Evolutionary conservation across 768 basidiomycete species (phyloP), one percentile per base, ranked within the genome.

Genomic region (Auricularia sp.): DNA sequence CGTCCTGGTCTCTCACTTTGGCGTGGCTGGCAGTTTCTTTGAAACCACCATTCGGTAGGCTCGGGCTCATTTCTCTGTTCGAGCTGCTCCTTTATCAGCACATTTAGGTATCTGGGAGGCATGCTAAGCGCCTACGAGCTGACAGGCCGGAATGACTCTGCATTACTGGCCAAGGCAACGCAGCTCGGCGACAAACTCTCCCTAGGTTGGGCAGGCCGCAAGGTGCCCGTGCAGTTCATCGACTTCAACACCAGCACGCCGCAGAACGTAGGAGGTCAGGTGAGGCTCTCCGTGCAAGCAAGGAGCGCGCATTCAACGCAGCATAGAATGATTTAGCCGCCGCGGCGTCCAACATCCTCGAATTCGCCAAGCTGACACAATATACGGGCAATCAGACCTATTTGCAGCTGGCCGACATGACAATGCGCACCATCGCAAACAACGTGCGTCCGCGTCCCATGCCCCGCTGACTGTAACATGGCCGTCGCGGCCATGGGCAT

Each of bases 371-470:
- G 8, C 73, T 85, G 56, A 81, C 84, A 47, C 75, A 83, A 65
- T 78, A 83, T 70, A 86, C 85, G 6, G 77, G 79, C 3, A 86
- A 89, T 65, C 76, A 82, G 63, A 89, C 83, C 0, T 90, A 88
- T 69, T 73, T 76, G 10, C 67, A 81, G 21, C 75, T 88, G 33
- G 80, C 80, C 2, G 77, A 83, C 62, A 79, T 78, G 54, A 75
- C 86, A 4, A 80, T 83, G 18, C 75, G 75, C 63, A 77, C 83
- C 65, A 83, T 89, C 58, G 81, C 80, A 51, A 67, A 69, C 24
- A 69, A 75, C 71, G 78, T 77, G 66, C 72, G 68, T 75, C 64
- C 42, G 29, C 29, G 29, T 29, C 29, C 29, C 29, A 29, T 29
- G 29, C 29, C 29, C 29, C 29, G 29, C 29, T 29, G 29, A 29